Conservation (phyloP, 345 rosid genomes). For the Eucalyptus marginata region DNA sequence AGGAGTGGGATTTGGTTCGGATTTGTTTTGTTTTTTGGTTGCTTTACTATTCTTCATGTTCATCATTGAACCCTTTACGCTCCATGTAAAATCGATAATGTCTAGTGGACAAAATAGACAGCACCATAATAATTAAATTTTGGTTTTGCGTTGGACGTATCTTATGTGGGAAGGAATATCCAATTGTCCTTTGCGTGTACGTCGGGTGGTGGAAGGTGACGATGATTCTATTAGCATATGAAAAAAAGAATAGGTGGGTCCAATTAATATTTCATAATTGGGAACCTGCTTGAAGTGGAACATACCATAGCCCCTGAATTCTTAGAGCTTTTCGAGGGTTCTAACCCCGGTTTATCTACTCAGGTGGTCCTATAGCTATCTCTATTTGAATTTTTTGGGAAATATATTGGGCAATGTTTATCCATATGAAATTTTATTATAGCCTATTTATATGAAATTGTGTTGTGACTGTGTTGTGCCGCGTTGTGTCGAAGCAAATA, state of each 20-base stretch:
- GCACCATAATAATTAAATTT: not conserved
- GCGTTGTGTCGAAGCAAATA: not conserved
- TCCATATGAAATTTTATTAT: not conserved
- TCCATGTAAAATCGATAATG: not conserved
- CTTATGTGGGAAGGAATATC: not conserved
- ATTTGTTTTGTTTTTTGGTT: not conserved
- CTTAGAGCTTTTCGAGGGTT: not conserved
- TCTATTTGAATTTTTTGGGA: not conserved
- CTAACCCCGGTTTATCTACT: not conserved
- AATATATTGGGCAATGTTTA: not conserved
- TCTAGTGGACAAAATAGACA: constrained; percentile 4
- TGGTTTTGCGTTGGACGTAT: not conserved
- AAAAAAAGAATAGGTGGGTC: not conserved
- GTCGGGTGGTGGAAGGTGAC: constrained; percentile 6
- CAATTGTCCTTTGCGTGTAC: constrained; percentile 5
- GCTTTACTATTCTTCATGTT: not conserved
- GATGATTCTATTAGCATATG: not conserved
- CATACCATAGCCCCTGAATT: not conserved
- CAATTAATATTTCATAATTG: not conserved
- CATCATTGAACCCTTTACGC: not conserved
- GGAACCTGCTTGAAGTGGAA: not conserved
- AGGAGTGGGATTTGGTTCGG: constrained; percentile 57
- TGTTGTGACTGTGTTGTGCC: no score
- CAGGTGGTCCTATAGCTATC: not conserved
- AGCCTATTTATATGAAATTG: not conserved